Evolutionary conservation across 768 basidiomycete species (phyloP), one percentile per base, ranked within the genome.

Genomic region (Chalciporus chontae): DNA sequence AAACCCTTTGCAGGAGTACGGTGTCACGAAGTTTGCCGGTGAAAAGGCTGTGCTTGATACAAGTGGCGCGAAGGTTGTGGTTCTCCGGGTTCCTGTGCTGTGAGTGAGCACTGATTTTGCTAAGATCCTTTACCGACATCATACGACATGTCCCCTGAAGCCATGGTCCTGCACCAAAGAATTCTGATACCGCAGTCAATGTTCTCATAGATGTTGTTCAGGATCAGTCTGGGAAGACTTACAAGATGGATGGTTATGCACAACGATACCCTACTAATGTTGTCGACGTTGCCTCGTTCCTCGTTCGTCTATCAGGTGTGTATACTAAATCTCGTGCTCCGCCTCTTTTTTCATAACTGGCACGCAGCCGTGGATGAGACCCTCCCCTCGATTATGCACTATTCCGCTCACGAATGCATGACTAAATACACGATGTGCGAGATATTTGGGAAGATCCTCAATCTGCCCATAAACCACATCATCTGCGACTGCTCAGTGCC

Each of bases 181-280:
- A 94, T 60, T 78, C 85, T 4, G 95, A 98, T 61, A 84, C 84
- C 4, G 94, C 95, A 0, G 77, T 98, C 54, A 98, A 97, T 64
- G 75, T 91, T 47, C 77, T 99, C 6, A 67, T 94, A 24, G 93
- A 96, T 64, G 75, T 95, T 29, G 90, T 96, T 0, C 74, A 81
- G 52, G 90, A 94, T 62, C 89, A 88, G 57, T 87, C 86, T 5
- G 90, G 89, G 3, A 94, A 94, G 70, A 73, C 71, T 31, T 94
- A 94, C 73, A 91, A 84, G 67, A 97, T 97, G 95, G 95, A 99
- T 64, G 86, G 95, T 66, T 95, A 84, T 64, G 93, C 91, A 21
- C 90, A 86, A 15, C 79, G 95, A 24, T 95, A 87, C 70, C 95
- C 95, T 0, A 98, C 95, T 21, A 93, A 93, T 60, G 84, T 91